Percentiles rank a stretch among this genome's conserved stretches.
Evolutionary conservation across 805 yeast species (phyloP).

Genomic region (Brettanomyces anomalus): DNA sequence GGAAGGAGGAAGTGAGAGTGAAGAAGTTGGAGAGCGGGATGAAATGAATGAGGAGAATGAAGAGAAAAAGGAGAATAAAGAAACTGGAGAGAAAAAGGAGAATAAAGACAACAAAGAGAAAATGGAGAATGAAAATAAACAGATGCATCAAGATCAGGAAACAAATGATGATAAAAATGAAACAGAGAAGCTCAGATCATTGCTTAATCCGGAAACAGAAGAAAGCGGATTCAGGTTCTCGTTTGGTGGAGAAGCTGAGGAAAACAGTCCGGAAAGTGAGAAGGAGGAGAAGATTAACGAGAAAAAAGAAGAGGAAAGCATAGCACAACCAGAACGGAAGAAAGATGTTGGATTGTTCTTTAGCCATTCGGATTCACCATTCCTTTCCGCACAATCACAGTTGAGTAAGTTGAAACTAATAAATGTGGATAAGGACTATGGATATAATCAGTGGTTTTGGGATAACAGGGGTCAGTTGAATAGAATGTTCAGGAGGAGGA

Average conservation of each 20-base stretch:
- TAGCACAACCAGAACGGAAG: background rate
- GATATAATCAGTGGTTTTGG: slow-evolving; percentile 75
- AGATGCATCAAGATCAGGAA: too few species aligned
- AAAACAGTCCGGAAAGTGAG: slow-evolving; percentile 23
- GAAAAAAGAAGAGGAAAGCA: slow-evolving; percentile 4
- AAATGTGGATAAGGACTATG: slow-evolving; percentile 22
- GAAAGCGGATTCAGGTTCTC: background rate
- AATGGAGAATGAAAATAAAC: too few species aligned
- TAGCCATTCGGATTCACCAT: slow-evolving; percentile 79
- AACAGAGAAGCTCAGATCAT: slow-evolving; percentile 54
- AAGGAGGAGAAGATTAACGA: slow-evolving; percentile 29
- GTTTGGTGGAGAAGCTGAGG: slow-evolving; percentile 25
- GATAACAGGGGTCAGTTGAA: slow-evolving; percentile 74
- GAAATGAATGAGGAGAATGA: slow-evolving; percentile 47
- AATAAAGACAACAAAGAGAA: too few species aligned
- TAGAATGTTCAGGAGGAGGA: slow-evolving; percentile 63
- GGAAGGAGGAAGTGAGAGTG: slow-evolving; percentile 10
- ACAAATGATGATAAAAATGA: too few species aligned
- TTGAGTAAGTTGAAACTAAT: slow-evolving; percentile 46
- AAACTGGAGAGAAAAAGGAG: too few species aligned
- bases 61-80: slow-evolving; percentile 19
- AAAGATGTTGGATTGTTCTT: slow-evolving; percentile 58
- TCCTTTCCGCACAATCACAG: slow-evolving; percentile 77
- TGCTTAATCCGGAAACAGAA: slow-evolving; percentile 38
- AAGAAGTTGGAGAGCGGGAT: slow-evolving; percentile 18